phyloP scores from a whole-genome alignment of 140 eudicot genomes.

The Bidens hawaiensis region DNA sequence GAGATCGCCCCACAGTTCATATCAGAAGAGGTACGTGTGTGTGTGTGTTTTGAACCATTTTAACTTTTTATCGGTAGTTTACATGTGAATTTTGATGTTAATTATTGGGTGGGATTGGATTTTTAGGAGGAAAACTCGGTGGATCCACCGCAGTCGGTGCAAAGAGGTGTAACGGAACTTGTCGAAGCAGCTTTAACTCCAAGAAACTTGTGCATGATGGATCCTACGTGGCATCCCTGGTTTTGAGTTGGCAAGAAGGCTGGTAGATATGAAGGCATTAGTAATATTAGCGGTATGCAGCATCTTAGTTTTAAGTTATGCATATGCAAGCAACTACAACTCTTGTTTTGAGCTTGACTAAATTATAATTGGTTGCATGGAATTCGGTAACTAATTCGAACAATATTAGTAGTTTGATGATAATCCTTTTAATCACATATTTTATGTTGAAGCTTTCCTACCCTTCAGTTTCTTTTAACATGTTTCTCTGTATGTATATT shows the following conservation, averaged over 20 bases:
- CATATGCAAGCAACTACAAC: conserved; percentile 16
- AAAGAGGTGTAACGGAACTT: conserved; percentile 84
- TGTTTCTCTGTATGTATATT: too few species aligned
- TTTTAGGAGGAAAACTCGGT: conserved; percentile 83
- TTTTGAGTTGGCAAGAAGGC: conserved; percentile 32
- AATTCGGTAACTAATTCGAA: not conserved
- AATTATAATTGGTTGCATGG: not conserved
- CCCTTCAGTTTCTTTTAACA: too few species aligned
- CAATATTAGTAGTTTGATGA: not conserved
- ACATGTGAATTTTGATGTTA: not conserved
- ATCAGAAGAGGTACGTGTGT: conserved; percentile 73
- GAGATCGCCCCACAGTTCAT: conserved; percentile 84
- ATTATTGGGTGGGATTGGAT: not conserved
- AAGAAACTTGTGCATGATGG: conserved; percentile 97
- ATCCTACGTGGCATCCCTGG: conserved; percentile 99
- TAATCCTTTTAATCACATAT: not conserved
- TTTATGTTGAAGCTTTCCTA: too few species aligned
- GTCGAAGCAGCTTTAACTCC: conserved; percentile 95
- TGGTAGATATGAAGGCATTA: not conserved
- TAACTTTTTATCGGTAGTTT: too few species aligned
- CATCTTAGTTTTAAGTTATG: conserved; percentile 6
- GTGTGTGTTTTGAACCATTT: too few species aligned
- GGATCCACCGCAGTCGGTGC: conserved; percentile 97
- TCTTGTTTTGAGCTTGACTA: not conserved
- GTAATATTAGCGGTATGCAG: not conserved